Evolutionary conservation across 1,284 basidiomycete species (phyloP).

Genomic region (Apiotrichum domesticum): DNA sequence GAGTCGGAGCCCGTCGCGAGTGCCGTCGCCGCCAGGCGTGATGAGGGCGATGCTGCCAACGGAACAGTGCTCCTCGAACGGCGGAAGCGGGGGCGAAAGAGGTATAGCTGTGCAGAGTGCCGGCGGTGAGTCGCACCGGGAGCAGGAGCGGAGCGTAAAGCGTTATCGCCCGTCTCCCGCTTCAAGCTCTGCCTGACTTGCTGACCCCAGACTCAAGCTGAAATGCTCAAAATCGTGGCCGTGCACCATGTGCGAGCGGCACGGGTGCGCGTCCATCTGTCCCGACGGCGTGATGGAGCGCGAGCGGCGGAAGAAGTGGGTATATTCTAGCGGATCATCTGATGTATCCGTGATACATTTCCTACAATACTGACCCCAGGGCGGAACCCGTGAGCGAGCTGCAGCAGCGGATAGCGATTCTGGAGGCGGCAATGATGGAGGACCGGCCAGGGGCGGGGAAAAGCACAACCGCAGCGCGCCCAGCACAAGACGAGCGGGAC

Average conservation of each 20-base stretch:
- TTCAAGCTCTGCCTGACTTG: not conserved
- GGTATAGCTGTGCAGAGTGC: slow-evolving; percentile 18
- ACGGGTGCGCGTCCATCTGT: slow-evolving; percentile 10
- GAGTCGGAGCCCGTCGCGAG: not conserved
- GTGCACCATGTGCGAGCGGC: slow-evolving; percentile 16
- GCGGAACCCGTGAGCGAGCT: not conserved
- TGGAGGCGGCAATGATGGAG: slow-evolving; percentile 4
- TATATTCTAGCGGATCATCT: not conserved
- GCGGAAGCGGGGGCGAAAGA: slow-evolving; percentile 10
- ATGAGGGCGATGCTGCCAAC: not conserved
- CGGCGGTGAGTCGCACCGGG: slow-evolving; percentile 7
- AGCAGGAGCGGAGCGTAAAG: too few relatives aligned
- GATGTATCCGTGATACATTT: too few relatives aligned
- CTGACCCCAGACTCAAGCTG: slow-evolving; percentile 16
- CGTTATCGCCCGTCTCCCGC: too few relatives aligned
- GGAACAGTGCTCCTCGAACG: slow-evolving; percentile 5
- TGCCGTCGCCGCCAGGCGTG: not conserved
- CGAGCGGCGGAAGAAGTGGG: slow-evolving; percentile 3
- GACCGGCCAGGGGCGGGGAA: not conserved
- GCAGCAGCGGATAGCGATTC: slow-evolving; percentile 1
- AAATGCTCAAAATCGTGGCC: slow-evolving; percentile 18
- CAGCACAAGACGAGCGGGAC: too few relatives aligned
- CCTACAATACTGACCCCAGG: not conserved
- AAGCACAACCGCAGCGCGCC: not conserved
- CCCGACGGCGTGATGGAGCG: slow-evolving; percentile 15